Evolutionary conservation across 2,329 filamentous ascomycete genomes (phyloP), one percentile per base, ranked within the genome.

Genomic region (Beauveria sp.): DNA sequence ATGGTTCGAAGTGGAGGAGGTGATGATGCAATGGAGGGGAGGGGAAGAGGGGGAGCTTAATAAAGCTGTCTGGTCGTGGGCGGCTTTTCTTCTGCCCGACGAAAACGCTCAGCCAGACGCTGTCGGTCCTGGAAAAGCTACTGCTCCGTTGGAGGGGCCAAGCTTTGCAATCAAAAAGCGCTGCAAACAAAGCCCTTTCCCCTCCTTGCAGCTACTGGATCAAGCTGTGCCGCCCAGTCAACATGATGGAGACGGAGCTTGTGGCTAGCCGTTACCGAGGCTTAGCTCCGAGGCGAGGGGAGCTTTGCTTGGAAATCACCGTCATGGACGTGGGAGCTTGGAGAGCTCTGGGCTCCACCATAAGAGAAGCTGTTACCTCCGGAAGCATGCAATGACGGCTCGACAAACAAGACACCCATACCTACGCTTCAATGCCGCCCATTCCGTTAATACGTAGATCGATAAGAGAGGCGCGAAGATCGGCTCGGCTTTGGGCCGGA

Each of bases 1-100:
- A 40, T 63, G 65, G 65, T 62, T 66, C 54, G 61, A 63, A 54
- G 58, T 62, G 40, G 55, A 55, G 46, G 34, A 66, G 16, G 46
- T 58, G 60, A 62, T 48, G 60, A 61, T 64, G 61, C 58, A 50
- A 60, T 60, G 40, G 60, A 55, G 45, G 52, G 52, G 53, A 62
- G 61, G 55, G 59, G 43, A 52, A 34, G 40, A 42, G n/a, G 46
- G 31, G 24, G 45, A 59, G 56, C 56, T 59, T 59, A 50, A 43
- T 59, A 50, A 59, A 43, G 56, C 46, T 63, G 60, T 56, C 60
- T 61, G 34, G 10, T 24, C 34, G 52, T 24, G 34, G 55, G 46
- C 40, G 45, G 43, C 45, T n/a, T 34, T 38, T 28, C 34, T 28
- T 43, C 24, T 50, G 50, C 38, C 38, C 26, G 22, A 22, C 40